A percentile compares a stretch with the other conserved stretches of the same genome.
Conservation (phyloP, 495 filamentous ascomycete genomes). For the Hyaloscypha bicolor region DNA sequence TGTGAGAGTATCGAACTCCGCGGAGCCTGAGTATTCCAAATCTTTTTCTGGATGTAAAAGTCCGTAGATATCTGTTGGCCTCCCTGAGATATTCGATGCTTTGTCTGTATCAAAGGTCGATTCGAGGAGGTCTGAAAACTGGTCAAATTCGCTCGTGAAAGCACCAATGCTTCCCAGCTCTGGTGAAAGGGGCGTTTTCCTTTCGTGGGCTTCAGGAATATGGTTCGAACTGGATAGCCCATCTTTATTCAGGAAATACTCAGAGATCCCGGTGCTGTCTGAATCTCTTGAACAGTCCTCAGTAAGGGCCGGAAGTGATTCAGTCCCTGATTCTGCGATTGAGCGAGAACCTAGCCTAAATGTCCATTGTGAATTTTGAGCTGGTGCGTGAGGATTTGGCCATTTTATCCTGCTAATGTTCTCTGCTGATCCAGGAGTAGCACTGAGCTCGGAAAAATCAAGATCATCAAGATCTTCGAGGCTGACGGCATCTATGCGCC, state of each 20-base stretch:
- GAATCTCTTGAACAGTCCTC: constrained; percentile 3
- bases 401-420: not conserved
- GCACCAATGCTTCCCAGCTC: not conserved
- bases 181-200: not conserved
- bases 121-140: not conserved
- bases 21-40: not conserved
- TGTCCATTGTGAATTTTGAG: not conserved
- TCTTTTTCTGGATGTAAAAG: not conserved
- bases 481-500: not conserved
- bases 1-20: too few relatives aligned
- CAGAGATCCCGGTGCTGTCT: not conserved
- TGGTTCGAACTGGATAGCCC: not conserved
- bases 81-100: not conserved
- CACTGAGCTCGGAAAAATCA: not conserved
- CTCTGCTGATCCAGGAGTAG: too few relatives aligned
- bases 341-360: not conserved
- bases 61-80: not conserved
- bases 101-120: too few relatives aligned
- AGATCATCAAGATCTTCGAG: not conserved
- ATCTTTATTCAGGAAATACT: not conserved
- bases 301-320: not conserved
- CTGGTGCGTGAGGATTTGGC: not conserved
- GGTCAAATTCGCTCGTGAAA: not conserved
- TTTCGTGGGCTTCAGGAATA: not conserved
- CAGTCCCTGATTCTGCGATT: not conserved